phyloP scores from a whole-genome alignment of 768 basidiomycete species.

The Lactarius sanguifluus region DNA sequence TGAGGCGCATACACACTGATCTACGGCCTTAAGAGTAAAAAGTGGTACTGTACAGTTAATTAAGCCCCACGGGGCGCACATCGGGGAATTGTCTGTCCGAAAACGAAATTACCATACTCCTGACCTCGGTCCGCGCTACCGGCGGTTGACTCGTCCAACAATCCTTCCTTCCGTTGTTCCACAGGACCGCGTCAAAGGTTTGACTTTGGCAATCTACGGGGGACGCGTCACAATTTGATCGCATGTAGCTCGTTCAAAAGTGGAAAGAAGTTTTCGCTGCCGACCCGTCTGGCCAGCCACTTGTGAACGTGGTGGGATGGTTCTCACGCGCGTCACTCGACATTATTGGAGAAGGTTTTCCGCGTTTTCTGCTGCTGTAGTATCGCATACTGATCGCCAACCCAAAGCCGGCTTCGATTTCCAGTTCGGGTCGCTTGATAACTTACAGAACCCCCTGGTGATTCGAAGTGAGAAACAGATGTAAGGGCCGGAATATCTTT shows the following conservation, averaged over 20 bases:
- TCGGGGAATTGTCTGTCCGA: too few species aligned
- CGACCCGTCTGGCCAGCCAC: constrained; percentile 5
- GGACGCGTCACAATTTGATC: neutral
- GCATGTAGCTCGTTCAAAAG: constrained; percentile 30
- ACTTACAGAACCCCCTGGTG: constrained; percentile 28
- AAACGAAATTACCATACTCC: too few species aligned
- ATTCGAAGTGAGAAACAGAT: constrained; percentile 31
- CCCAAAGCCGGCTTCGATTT: constrained; percentile 33
- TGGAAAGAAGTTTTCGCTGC: constrained; percentile 29
- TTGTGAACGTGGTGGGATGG: constrained; percentile 30
- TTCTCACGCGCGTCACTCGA: constrained; percentile 32
- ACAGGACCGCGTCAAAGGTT: constrained; percentile 29
- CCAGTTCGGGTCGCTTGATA: constrained; percentile 33
- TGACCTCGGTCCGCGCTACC: too few species aligned
- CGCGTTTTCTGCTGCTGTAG: neutral
- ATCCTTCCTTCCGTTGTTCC: constrained; percentile 33
- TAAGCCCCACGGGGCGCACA: too few species aligned
- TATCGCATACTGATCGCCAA: neutral
- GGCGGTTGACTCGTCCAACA: too few species aligned
- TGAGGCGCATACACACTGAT: too few species aligned
- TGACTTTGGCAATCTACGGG: neutral
- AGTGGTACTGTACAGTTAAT: too few species aligned
- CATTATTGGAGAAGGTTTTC: constrained; percentile 33
- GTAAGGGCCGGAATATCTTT: constrained; percentile 18
- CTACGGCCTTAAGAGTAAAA: too few species aligned